Conservation (phyloP, 768 basidiomycete species). For the Boletus tylopilopsis region DNA sequence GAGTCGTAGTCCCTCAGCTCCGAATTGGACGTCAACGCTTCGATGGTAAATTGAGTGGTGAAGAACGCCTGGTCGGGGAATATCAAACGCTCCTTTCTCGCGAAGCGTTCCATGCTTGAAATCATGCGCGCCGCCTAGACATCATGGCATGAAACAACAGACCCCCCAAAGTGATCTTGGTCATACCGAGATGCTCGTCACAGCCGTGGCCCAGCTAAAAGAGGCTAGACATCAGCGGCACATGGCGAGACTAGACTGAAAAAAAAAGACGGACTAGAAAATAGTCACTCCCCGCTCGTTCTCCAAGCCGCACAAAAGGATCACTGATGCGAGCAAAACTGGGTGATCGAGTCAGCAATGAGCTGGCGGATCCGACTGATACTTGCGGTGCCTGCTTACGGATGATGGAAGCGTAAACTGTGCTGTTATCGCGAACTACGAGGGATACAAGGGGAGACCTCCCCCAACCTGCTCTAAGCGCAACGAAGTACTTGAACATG, state of each 20-base stretch:
- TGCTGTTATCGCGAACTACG: conserved; percentile 14
- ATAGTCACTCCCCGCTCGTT: neutral
- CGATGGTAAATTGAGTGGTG: conserved; percentile 9
- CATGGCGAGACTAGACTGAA: neutral
- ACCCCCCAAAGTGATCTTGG: neutral
- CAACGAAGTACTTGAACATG: conserved; percentile 15
- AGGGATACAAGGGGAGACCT: conserved; percentile 20
- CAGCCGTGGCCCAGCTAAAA: conserved; percentile 12
- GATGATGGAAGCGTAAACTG: conserved; percentile 1
- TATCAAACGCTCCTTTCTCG: neutral
- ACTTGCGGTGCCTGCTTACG: conserved; percentile 10
- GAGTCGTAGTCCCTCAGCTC: too few relatives aligned
- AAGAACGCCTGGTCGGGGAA: neutral
- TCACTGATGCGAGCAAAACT: conserved; percentile 3
- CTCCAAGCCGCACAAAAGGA: neutral
- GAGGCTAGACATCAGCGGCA: neutral
- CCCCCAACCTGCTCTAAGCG: conserved; percentile 10
- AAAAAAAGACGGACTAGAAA: conserved; percentile 6
- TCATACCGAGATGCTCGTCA: conserved; percentile 13
- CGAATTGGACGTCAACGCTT: neutral
- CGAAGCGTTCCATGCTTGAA: conserved; percentile 18
- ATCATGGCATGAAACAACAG: neutral
- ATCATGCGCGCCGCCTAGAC: conserved; percentile 22
- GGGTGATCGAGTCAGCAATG: neutral
- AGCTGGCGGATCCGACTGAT: neutral